Evolutionary conservation across 1,139 yeast species (phyloP).

Genomic region (Suhomyces bribrorum): DNA sequence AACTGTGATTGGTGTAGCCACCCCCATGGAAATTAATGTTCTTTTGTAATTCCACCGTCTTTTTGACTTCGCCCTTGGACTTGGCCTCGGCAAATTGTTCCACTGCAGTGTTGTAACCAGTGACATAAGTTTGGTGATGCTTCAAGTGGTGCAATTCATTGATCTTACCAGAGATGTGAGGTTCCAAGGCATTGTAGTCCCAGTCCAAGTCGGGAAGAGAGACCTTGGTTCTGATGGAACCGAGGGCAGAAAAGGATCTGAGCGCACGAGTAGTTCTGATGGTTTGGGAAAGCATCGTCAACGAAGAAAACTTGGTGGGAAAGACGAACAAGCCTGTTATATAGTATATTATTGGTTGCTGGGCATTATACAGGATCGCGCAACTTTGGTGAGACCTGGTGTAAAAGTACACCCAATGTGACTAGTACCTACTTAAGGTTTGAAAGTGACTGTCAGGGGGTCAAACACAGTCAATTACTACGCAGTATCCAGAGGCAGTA

Average conservation of each 20-base stretch:
- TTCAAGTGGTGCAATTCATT: slow-evolving; percentile 88
- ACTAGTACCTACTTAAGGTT: too few species aligned
- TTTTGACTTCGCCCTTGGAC: slow-evolving; percentile 62
- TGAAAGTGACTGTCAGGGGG: too few species aligned
- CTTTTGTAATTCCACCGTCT: slow-evolving; percentile 72
- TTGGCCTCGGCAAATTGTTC: slow-evolving; percentile 78
- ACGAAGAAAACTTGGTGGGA: neutral
- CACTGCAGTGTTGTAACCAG: slow-evolving; percentile 79
- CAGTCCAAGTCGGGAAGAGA: slow-evolving; percentile 84
- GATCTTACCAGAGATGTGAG: slow-evolving; percentile 84
- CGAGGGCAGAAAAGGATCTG: slow-evolving; percentile 20
- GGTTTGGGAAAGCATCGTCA: slow-evolving; percentile 14
- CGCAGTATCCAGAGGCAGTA: too few species aligned
- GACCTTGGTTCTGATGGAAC: slow-evolving; percentile 60
- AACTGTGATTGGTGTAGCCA: slow-evolving; percentile 83
- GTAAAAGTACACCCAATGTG: too few species aligned
- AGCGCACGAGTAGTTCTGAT: slow-evolving; percentile 21
- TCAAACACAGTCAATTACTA: too few species aligned
- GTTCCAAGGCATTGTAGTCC: slow-evolving; percentile 89
- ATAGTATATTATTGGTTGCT: slow-evolving; percentile 9
- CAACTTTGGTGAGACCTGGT: too few species aligned
- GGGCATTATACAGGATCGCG: slow-evolving; percentile 11
- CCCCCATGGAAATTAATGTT: slow-evolving; percentile 93
- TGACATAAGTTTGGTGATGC: slow-evolving; percentile 95
- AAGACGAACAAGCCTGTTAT: neutral